Evolutionary conservation across 1,139 yeast genomes (phyloP).

Genomic region (Pichia sp.): DNA sequence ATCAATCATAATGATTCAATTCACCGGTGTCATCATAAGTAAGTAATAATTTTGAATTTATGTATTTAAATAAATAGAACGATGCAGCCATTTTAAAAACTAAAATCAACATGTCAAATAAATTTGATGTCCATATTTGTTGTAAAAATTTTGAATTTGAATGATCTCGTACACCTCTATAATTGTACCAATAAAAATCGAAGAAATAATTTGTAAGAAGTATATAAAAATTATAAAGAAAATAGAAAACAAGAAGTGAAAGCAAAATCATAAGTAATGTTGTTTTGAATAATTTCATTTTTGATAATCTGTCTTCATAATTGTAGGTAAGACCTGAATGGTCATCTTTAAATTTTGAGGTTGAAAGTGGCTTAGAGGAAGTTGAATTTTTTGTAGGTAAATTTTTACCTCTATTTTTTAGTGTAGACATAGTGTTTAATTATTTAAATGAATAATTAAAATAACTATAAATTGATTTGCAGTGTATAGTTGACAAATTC

Average conservation of each 20-base stretch:
- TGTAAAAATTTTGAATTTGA: slow-evolving; percentile 3
- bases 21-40: slow-evolving; percentile 23
- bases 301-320: slow-evolving; percentile 11
- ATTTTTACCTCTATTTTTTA: too few relatives aligned
- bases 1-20: slow-evolving; percentile 24
- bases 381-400: too few relatives aligned
- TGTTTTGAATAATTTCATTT: slow-evolving; percentile 7
- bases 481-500: too few relatives aligned
- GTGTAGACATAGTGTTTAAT: too few relatives aligned
- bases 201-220: slow-evolving; percentile 1
- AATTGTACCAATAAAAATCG: slow-evolving; percentile 12
- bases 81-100: slow-evolving; percentile 14
- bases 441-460: too few relatives aligned
- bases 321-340: slow-evolving; percentile 9
- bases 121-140: slow-evolving; percentile 3
- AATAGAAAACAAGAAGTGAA: background rate
- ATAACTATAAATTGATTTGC: too few relatives aligned
- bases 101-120: slow-evolving; percentile 14
- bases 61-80: slow-evolving; percentile 15
- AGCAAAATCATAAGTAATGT: slow-evolving; percentile 9
- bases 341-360: slow-evolving; percentile 6
- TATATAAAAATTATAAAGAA: slow-evolving; percentile 4
- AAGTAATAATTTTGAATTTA: slow-evolving; percentile 21
- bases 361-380: too few relatives aligned
- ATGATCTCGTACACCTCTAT: slow-evolving; percentile 2